Evolutionary conservation across 441 rosid species (phyloP).

Genomic region (Melastoma candidum): DNA sequence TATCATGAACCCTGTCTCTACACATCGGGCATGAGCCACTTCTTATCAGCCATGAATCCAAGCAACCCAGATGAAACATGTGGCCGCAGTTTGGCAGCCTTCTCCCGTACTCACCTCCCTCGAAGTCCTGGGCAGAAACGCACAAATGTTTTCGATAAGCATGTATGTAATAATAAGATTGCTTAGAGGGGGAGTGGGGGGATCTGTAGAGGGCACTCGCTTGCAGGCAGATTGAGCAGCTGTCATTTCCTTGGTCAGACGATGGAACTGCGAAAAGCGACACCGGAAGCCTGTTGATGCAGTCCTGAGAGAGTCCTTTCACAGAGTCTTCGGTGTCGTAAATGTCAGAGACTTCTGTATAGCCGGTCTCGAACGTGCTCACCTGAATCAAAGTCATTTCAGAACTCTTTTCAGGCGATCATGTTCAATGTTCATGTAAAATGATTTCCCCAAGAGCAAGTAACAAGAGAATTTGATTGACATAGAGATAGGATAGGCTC

Average conservation of each 20-base stretch:
- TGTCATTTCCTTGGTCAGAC: slow-evolving; percentile 6
- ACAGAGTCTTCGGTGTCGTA: slow-evolving; percentile 34
- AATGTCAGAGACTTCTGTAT: slow-evolving; percentile 48
- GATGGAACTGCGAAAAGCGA: slow-evolving; percentile 10
- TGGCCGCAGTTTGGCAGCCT: slow-evolving; percentile 54
- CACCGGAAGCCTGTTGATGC: slow-evolving; percentile 36
- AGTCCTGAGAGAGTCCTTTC: slow-evolving; percentile 34
- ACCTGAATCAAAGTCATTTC: slow-evolving; percentile 25
- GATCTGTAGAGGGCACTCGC: slow-evolving; percentile 18
- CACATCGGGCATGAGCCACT: slow-evolving; percentile 69
- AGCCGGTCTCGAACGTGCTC: slow-evolving; percentile 32
- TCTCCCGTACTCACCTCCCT: slow-evolving; percentile 51
- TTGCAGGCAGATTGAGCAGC: slow-evolving; percentile 72
- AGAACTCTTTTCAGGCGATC: background rate
- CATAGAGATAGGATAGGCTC: slow-evolving; percentile 16
- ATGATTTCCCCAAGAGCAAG: background rate
- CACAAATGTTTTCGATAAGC: background rate
- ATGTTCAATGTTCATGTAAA: background rate
- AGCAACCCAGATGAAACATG: slow-evolving; percentile 45
- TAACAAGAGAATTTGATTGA: background rate
- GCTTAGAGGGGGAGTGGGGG: background rate
- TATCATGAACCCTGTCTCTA: slow-evolving; percentile 28
- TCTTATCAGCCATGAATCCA: slow-evolving; percentile 50
- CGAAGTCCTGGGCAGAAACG: slow-evolving; percentile 36
- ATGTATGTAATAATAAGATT: background rate